Evolutionary conservation across 2,329 filamentous ascomycete species (phyloP).

Genomic region (Botrytis deweyae): DNA sequence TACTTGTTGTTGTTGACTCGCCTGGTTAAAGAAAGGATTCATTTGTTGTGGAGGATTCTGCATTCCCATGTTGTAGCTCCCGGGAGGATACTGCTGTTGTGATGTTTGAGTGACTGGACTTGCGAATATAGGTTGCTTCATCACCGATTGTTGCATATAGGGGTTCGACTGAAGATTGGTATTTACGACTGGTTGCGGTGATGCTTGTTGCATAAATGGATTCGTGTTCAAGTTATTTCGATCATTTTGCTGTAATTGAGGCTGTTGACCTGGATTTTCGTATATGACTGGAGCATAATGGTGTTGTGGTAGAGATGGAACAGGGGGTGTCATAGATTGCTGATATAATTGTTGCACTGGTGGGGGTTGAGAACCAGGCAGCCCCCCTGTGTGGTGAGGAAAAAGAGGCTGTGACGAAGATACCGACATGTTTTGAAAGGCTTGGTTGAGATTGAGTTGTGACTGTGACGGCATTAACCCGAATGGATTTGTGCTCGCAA

Average conservation of each 20-base stretch:
- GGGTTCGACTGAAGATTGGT: constrained; percentile 41
- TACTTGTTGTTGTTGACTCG: constrained; percentile 15
- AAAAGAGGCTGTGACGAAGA: constrained; percentile 62
- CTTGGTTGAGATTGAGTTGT: constrained; percentile 50
- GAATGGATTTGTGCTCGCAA: constrained; percentile 64
- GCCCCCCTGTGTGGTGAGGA: constrained; percentile 71
- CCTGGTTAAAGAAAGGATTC: constrained; percentile 28
- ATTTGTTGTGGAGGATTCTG: constrained; percentile 27
- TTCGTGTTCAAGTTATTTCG: constrained; percentile 31
- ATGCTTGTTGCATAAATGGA: constrained; percentile 35
- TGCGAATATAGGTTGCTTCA: constrained; percentile 31
- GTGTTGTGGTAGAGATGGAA: constrained; percentile 38
- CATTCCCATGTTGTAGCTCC: constrained; percentile 25
- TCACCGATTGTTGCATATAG: constrained; percentile 43
- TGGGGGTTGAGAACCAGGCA: constrained; percentile 45
- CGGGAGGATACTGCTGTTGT: constrained; percentile 39
- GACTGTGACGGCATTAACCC: constrained; percentile 48
- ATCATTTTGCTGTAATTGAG: constrained; percentile 28
- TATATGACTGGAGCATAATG: constrained; percentile 36
- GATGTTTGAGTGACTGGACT: constrained; percentile 38
- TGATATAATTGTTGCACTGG: constrained; percentile 40
- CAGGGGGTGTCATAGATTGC: constrained; percentile 39
- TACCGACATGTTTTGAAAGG: constrained; percentile 74
- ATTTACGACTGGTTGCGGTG: constrained; percentile 26
- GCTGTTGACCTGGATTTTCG: constrained; percentile 33